phyloP scores from a whole-genome alignment of 2,329 filamentous ascomycete species.

The Exophiala dermatitidis region DNA sequence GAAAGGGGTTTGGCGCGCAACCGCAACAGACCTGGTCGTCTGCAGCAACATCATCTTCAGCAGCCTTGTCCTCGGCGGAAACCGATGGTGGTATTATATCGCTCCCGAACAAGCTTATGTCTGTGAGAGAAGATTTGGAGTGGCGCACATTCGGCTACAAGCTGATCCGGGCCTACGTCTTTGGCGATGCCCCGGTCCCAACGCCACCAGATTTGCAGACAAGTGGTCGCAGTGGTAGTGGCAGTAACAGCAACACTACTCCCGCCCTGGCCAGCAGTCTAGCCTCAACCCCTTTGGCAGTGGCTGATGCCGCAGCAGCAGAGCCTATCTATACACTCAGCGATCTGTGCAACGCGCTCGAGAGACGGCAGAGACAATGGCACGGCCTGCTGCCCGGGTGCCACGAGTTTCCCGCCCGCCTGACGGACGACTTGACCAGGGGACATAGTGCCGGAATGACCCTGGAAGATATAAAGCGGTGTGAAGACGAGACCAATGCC shows the following conservation, averaged over 20 bases:
- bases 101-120: neutral
- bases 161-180: slow-evolving; percentile 23
- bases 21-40: neutral
- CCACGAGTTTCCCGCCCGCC: slow-evolving; percentile 13
- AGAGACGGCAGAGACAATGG: slow-evolving; percentile 38
- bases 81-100: too few species aligned
- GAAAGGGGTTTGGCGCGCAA: slow-evolving; percentile 33
- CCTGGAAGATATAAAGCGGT: slow-evolving; percentile 11
- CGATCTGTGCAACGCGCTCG: slow-evolving; percentile 36
- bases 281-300: too few species aligned
- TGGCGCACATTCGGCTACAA: slow-evolving; percentile 30
- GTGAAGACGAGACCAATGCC: slow-evolving; percentile 9
- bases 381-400: slow-evolving; percentile 28
- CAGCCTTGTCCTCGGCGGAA: too few species aligned
- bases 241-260: too few species aligned
- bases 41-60: too few species aligned
- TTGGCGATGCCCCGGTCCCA: slow-evolving; percentile 21
- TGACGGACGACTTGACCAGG: slow-evolving; percentile 2
- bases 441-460: slow-evolving; percentile 20
- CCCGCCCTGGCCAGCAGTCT: too few species aligned
- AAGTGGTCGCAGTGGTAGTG: too few species aligned
- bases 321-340: slow-evolving; percentile 27
- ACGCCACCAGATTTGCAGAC: slow-evolving; percentile 1
- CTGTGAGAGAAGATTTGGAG: slow-evolving; percentile 26
- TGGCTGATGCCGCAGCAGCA: neutral